A percentile compares a stretch with the other conserved stretches of the same genome.
These are phyloP conservation scores for Ilyonectria sp. DNA, from an alignment of 2,329 filamentous ascomycete genomes.

Conservation along the genomic window DNA sequence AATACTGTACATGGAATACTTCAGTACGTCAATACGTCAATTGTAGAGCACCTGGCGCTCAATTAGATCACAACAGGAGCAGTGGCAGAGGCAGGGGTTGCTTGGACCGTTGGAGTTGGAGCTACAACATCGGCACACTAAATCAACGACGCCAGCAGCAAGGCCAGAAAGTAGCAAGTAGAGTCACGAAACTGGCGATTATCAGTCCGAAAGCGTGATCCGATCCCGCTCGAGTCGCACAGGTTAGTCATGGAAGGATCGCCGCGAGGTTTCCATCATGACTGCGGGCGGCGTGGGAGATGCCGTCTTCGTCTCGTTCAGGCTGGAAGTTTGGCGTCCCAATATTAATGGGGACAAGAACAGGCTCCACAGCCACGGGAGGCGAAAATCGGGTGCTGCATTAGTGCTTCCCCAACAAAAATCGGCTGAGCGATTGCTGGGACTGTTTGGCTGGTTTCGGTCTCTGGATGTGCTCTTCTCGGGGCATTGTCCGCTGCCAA, in stretches of 20 bases:
- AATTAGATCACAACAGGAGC: conserved; percentile 3
- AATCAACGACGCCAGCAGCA: conserved; percentile 13
- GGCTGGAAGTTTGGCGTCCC: background rate
- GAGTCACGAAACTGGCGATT: conserved; percentile 22
- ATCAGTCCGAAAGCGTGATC: conserved; percentile 21
- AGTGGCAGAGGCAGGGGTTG: background rate
- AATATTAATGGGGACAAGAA: conserved; percentile 5
- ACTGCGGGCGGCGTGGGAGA: background rate
- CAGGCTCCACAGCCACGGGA: conserved; percentile 28
- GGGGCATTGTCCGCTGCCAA: background rate
- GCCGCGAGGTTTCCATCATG: background rate
- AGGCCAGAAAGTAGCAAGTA: background rate
- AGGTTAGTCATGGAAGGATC: background rate
- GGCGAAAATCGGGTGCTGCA: conserved; percentile 42
- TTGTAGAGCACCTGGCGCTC: background rate
- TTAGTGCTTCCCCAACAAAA: conserved; percentile 52
- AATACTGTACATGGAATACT: background rate
- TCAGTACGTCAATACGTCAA: background rate
- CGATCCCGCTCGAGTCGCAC: background rate
- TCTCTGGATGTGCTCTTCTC: background rate
- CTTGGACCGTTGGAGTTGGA: background rate
- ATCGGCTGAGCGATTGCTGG: conserved; percentile 30
- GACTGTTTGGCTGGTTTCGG: conserved; percentile 1
- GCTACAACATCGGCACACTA: conserved; percentile 4
- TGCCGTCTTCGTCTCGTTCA: background rate